A percentile compares a stretch with the other conserved stretches of the same genome.
phyloP scores from a whole-genome alignment of 129 eudicot genomes.

The Flaveria trinervia region DNA sequence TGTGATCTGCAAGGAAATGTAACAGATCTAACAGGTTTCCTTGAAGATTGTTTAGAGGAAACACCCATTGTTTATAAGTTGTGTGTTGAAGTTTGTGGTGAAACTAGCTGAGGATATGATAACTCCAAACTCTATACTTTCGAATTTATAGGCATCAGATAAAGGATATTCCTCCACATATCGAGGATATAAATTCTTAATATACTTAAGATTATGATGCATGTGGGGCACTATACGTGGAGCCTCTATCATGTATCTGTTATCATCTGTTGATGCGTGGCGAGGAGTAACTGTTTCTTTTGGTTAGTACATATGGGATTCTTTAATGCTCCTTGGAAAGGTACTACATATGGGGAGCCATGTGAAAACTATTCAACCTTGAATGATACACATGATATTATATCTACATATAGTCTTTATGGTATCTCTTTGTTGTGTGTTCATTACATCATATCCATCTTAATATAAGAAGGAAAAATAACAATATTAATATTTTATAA shows the following conservation, averaged over 20 bases:
- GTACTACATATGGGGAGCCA: conserved; percentile 5
- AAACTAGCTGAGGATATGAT: neutral
- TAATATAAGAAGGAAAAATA: too few species aligned
- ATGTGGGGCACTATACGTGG: conserved; percentile 25
- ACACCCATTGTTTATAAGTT: conserved; percentile 22
- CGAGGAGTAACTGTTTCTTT: neutral
- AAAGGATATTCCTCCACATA: neutral
- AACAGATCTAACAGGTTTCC: conserved; percentile 26
- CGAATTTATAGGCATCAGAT: conserved; percentile 18
- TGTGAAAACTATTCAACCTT: conserved; percentile 1
- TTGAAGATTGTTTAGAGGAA: conserved; percentile 28
- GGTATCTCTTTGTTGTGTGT: too few species aligned
- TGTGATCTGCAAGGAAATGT: conserved; percentile 44
- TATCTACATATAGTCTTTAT: too few species aligned
- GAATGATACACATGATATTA: too few species aligned
- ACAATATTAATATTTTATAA: too few species aligned
- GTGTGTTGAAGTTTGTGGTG: neutral
- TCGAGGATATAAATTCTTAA: neutral
- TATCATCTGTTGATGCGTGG: neutral
- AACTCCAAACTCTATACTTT: neutral
- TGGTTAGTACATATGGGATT: neutral
- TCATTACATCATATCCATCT: too few species aligned
- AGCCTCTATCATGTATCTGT: neutral
- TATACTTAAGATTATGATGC: neutral
- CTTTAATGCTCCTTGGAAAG: conserved; percentile 18